Evolutionary conservation across 352 stramenopile genomes (phyloP), one percentile per base, ranked within the genome.

Genomic region (Phytopythium sindhum): DNA sequence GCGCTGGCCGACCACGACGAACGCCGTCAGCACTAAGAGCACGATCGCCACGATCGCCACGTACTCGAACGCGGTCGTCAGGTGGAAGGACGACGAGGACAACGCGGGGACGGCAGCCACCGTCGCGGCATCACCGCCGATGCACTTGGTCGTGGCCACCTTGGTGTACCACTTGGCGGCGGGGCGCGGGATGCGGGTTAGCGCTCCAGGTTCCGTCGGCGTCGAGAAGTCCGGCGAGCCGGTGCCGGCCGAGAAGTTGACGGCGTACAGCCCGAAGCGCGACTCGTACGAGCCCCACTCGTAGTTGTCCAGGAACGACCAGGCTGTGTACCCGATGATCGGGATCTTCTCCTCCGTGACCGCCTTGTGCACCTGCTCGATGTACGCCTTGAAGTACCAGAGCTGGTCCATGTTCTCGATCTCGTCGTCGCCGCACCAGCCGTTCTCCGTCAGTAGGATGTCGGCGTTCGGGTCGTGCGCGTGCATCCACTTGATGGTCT

Each of bases 331-430:
- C 19, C 63, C 63, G 37, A 68, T 68, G 48, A 68, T 35, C 10
- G 63, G 63, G 56, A 68, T 60, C 19, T 63, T 29, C 48, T 67
- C 54, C 7, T 67, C 31, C 9, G 9, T 12, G 35, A 65, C 24
- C 6, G 51, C 50, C 24, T 26, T 23, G 37, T 65, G 64, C 64
- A 69, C 64, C 31, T 59, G 31, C 21, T 67, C 65, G 26, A 83
- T 8, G 60, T 73, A 74, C 10, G 41, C 37, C 58, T 78, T 64
- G 28, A 65, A 80, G 55, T 83, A 83, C 69, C 67, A 77, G 14
- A 80, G 56, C 65, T 83, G 75, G 53, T 83, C 69, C 28, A 54
- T 39, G 61, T 78, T 80, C 17, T 73, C 67, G n/a, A 84, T 67
- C 19, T 61, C 63, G n/a, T 71, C 56, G 54, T 80, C 72, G 42